phyloP scores from a whole-genome alignment of 148 eudicot genomes.

The Vaccinium darrowii region DNA sequence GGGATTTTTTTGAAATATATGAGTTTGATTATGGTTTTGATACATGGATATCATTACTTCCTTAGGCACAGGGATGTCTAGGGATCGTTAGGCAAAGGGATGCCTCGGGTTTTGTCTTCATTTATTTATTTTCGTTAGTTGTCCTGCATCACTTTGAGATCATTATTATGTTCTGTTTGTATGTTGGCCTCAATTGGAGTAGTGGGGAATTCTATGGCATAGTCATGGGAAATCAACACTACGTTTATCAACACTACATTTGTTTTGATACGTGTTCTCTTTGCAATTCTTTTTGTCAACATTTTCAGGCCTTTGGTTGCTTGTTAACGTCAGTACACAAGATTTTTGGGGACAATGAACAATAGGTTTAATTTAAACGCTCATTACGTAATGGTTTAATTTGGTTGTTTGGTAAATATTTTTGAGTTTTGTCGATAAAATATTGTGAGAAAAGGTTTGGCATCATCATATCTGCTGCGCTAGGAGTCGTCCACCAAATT shows the following conservation, averaged over 20 bases:
- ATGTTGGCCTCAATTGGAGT: neutral
- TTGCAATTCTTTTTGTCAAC: neutral
- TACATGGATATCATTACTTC: too few species aligned
- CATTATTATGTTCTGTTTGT: neutral
- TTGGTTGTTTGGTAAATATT: too few species aligned
- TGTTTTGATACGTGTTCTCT: neutral
- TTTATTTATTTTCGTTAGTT: too few species aligned
- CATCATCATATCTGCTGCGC: too few species aligned
- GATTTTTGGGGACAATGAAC: neutral
- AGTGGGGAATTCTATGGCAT: neutral
- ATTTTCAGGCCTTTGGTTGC: constrained; percentile 3
- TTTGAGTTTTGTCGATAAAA: too few species aligned
- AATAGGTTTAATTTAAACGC: neutral
- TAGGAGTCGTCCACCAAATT: neutral
- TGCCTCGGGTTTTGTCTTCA: too few species aligned
- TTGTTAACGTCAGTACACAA: neutral
- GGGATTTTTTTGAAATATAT: too few species aligned
- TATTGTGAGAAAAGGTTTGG: too few species aligned
- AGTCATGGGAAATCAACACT: neutral
- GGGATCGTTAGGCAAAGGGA: too few species aligned
- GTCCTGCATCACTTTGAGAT: neutral
- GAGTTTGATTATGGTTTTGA: too few species aligned
- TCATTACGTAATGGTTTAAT: neutral
- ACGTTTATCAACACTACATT: neutral
- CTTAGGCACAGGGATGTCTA: too few species aligned